Base-by-base conservation (phyloP, 352 stramenopile genomes). In the Pythium graminicola region DNA sequence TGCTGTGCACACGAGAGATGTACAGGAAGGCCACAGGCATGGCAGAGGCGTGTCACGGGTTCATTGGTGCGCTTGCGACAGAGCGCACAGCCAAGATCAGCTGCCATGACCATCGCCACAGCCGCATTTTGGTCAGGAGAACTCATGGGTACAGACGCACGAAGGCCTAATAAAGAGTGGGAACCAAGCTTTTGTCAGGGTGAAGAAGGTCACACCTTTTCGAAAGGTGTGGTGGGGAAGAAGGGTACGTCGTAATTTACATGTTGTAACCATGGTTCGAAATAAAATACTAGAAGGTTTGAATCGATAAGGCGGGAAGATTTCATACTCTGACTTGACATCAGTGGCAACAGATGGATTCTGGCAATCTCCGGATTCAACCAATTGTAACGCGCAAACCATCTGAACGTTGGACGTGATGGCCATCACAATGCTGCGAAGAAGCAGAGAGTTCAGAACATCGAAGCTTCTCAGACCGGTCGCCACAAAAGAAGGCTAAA, bases 31-130 rank as follows among this genome's bases (percentile, higher is more conserved):
- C 53, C 67, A 35, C 70, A 80, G 13, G 33, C 47, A 22, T 70
- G 50, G 54, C 70, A 80, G 41, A 73, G 48, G 52, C 71, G 71
- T 27, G 54, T 65, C 17, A 69, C 56, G 4, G 28, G 17, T 52
- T 74, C 67, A 32, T 24, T 23, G 7, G 61, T 73, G 54, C 66
- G 66, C 56, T 69, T 69, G 51, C 65, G 67, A 42, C 69, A 78
- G 6, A 65, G 50, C 33, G 20, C 56, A 32, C 61, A 69, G 31
- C 27, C n/a, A 3, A 69, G 55, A 27, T 69, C 61, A 29, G 51
- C 43, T 24, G 51, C 45, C 4, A 47, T 24, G 27, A 59, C 49
- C 49, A 57, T 58, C 8, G 56, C 49, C 14, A 40, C 20, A 3
- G 47, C 35, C 22, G 47, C 33, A 36, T 49, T 58, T 33, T 54